Evolutionary conservation across 306 rosid genomes (phyloP).

Genomic region (Lathyrus tuberosus): DNA sequence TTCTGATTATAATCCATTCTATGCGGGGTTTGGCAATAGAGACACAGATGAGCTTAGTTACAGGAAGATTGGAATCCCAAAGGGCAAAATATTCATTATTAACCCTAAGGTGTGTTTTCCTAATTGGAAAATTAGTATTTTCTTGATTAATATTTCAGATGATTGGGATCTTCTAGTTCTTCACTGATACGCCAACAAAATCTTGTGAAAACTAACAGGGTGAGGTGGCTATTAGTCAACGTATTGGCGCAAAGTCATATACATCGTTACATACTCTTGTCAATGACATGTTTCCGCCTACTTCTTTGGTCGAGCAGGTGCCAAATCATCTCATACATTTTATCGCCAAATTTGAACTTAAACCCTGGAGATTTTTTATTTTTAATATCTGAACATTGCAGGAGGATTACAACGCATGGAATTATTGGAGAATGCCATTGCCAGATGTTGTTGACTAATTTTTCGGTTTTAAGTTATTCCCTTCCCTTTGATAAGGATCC

Average conservation of each 20-base stretch:
- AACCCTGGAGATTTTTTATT: slow-evolving; percentile 13
- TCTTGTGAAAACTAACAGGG: slow-evolving; percentile 59
- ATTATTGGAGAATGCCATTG: slow-evolving; percentile 81
- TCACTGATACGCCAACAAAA: slow-evolving; percentile 4
- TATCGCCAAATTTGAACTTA: slow-evolving; percentile 9
- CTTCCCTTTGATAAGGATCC: slow-evolving; percentile 33
- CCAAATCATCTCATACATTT: slow-evolving; percentile 16
- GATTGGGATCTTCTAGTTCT: slow-evolving; percentile 11
- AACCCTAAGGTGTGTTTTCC: slow-evolving; percentile 83
- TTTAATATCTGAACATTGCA: slow-evolving; percentile 44
- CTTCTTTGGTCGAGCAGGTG: slow-evolving; percentile 90
- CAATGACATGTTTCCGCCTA: slow-evolving; percentile 97
- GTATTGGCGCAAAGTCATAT: slow-evolving; percentile 79
- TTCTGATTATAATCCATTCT: slow-evolving; percentile 90
- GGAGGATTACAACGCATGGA: slow-evolving; percentile 97
- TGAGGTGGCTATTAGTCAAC: slow-evolving; percentile 95
- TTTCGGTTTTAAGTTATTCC: not conserved
- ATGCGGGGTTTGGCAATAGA: slow-evolving; percentile 95
- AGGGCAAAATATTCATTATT: slow-evolving; percentile 94
- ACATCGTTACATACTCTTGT: slow-evolving; percentile 96
- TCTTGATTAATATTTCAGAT: slow-evolving; percentile 23
- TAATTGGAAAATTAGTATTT: slow-evolving; percentile 8
- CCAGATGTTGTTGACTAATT: slow-evolving; percentile 61
- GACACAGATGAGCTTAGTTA: slow-evolving; percentile 98
- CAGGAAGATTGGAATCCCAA: slow-evolving; percentile 92